Evolutionary conservation across 2,329 filamentous ascomycete species (phyloP).

Genomic region (Exophiala sp.): DNA sequence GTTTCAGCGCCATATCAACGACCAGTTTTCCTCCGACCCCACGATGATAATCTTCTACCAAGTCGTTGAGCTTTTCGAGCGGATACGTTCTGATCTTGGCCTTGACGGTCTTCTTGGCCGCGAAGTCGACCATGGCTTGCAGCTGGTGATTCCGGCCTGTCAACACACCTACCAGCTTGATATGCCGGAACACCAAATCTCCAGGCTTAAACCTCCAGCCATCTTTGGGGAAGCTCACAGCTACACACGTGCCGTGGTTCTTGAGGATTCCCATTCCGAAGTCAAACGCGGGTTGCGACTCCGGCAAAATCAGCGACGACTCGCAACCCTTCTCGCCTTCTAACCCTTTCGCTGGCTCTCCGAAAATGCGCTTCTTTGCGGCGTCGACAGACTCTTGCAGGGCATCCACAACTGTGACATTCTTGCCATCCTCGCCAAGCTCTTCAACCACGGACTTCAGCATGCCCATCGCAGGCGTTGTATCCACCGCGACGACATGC

Average conservation of each 20-base stretch:
- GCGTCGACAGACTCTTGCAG: slow-evolving; percentile 33
- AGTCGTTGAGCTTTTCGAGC: slow-evolving; percentile 25
- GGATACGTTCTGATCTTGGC: slow-evolving; percentile 23
- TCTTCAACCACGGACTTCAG: slow-evolving; percentile 28
- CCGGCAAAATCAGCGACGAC: slow-evolving; percentile 46
- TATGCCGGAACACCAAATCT: slow-evolving; percentile 28
- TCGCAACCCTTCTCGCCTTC: slow-evolving; percentile 44
- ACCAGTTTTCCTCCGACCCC: slow-evolving; percentile 46
- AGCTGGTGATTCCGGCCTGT: slow-evolving; percentile 23
- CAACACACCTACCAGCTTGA: slow-evolving; percentile 26
- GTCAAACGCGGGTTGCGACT: slow-evolving; percentile 47
- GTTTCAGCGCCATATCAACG: slow-evolving; percentile 33
- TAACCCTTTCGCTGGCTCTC: slow-evolving; percentile 14
- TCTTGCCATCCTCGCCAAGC: slow-evolving; percentile 18
- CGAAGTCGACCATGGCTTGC: slow-evolving; percentile 27
- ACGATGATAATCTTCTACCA: slow-evolving; percentile 41
- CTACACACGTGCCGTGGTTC: slow-evolving; percentile 45
- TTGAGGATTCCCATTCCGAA: slow-evolving; percentile 44
- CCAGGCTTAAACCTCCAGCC: slow-evolving; percentile 26
- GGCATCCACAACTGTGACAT: slow-evolving; percentile 40
- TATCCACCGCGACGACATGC: slow-evolving; percentile 38
- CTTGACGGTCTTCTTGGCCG: slow-evolving; percentile 18
- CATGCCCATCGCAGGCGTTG: slow-evolving; percentile 22
- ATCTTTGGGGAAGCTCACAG: slow-evolving; percentile 46
- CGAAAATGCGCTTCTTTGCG: slow-evolving; percentile 31